phyloP scores from a whole-genome alignment of 83 land plant species.

The Picea abies region DNA sequence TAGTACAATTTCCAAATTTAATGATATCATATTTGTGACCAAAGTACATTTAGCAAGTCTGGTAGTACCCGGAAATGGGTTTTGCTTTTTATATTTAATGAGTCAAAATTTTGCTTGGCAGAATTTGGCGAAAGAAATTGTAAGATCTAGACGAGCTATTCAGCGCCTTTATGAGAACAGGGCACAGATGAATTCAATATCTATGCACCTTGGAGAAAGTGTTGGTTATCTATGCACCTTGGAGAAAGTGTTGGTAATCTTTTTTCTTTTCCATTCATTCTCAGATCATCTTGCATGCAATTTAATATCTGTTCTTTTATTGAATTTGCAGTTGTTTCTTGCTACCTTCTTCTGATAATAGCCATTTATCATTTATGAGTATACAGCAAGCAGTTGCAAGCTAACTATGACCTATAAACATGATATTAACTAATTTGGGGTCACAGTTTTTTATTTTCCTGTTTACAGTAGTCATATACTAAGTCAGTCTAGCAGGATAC shows the following conservation, averaged over 20 bases:
- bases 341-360: background rate
- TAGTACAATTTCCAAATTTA: background rate
- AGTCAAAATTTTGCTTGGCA: conserved; percentile 19
- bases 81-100: background rate
- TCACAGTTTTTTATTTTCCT: background rate
- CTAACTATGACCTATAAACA: background rate
- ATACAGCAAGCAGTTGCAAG: background rate
- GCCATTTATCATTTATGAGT: background rate
- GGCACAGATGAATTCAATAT: conserved; percentile 91
- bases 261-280: background rate
- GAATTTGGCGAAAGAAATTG: conserved; percentile 92
- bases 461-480: no score
- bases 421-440: background rate
- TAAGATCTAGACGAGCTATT: conserved; percentile 75
- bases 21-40: background rate
- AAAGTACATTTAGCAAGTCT: no score
- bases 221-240: conserved; percentile 99
- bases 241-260: conserved; percentile 93
- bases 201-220: conserved; percentile 98
- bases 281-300: background rate
- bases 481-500: no score
- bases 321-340: background rate
- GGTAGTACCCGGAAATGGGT: no score
- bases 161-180: conserved; percentile 90
- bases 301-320: background rate